A percentile compares a stretch with the other conserved stretches of the same genome.
phyloP scores from a whole-genome alignment of 441 rosid genomes.

The Bocquillonia castaneifolia region DNA sequence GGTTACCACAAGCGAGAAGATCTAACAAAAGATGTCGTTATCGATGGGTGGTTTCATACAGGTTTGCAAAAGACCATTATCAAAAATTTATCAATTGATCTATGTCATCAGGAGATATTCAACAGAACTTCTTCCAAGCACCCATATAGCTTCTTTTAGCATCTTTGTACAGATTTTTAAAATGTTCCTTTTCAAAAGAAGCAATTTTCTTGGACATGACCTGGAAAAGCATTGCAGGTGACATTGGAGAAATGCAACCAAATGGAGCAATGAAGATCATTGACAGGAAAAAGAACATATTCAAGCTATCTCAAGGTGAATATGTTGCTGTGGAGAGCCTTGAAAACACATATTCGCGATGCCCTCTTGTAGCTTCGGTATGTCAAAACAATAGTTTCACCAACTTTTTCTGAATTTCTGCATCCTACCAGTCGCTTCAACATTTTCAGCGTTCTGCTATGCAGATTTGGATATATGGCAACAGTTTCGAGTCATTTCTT shows the following conservation, averaged over 20 bases:
- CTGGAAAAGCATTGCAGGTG: conserved; percentile 47
- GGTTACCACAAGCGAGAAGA: conserved; percentile 86
- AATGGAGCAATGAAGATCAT: conserved; percentile 83
- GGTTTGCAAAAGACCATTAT: conserved; percentile 33
- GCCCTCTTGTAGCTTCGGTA: conserved; percentile 69
- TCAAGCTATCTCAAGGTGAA: conserved; percentile 91
- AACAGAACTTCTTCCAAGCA: neutral
- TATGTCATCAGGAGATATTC: neutral
- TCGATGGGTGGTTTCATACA: conserved; percentile 93
- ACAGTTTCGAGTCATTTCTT: conserved; percentile 81
- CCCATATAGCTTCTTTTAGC: neutral
- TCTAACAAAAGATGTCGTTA: conserved; percentile 65
- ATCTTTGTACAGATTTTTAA: neutral
- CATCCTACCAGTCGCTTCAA: neutral
- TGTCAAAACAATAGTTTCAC: neutral
- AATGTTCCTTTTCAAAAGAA: neutral
- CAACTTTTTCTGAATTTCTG: conserved; percentile 3
- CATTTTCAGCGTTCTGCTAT: neutral
- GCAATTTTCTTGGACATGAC: neutral
- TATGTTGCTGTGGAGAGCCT: conserved; percentile 83
- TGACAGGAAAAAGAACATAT: conserved; percentile 88
- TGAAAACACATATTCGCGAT: conserved; percentile 61
- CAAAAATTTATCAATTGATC: neutral
- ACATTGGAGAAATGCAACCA: conserved; percentile 80
- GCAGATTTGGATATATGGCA: conserved; percentile 86